Evolutionary conservation across 2,329 filamentous ascomycete species (phyloP).

Genomic region (Beauveria rudraprayagi): DNA sequence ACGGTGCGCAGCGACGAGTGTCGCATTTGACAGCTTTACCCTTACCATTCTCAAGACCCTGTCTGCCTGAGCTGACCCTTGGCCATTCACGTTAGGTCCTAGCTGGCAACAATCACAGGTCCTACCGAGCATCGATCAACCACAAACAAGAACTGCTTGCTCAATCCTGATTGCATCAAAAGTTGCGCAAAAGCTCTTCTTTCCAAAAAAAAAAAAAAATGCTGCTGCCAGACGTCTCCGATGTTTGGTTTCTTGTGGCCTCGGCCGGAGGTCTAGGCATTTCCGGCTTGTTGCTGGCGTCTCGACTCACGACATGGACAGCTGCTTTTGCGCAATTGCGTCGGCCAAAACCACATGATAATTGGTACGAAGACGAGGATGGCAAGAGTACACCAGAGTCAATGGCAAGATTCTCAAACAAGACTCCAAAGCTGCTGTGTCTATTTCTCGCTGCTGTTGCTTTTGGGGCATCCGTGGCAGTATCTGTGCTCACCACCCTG

Average conservation of each 20-base stretch:
- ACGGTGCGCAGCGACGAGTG: neutral
- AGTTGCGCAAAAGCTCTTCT: neutral
- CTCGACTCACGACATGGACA: slow-evolving; percentile 17
- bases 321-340: neutral
- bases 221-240: neutral
- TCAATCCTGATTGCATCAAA: neutral
- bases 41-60: too few species aligned
- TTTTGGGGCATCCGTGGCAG: slow-evolving; percentile 44
- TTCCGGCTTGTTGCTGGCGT: slow-evolving; percentile 27
- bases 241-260: neutral
- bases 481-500: slow-evolving; percentile 47
- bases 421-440: slow-evolving; percentile 46
- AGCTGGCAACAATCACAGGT: neutral
- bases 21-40: neutral
- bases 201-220: neutral
- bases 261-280: neutral
- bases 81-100: too few species aligned
- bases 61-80: neutral
- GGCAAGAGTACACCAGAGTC: slow-evolving; percentile 60
- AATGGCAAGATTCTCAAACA: slow-evolving; percentile 52
- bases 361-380: slow-evolving; percentile 60
- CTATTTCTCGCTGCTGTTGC: slow-evolving; percentile 45
- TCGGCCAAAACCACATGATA: slow-evolving; percentile 25
- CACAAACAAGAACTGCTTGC: neutral
- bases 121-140: neutral